Conservation (phyloP, 495 filamentous ascomycete genomes). For the Parachaetomium inaequale region DNA sequence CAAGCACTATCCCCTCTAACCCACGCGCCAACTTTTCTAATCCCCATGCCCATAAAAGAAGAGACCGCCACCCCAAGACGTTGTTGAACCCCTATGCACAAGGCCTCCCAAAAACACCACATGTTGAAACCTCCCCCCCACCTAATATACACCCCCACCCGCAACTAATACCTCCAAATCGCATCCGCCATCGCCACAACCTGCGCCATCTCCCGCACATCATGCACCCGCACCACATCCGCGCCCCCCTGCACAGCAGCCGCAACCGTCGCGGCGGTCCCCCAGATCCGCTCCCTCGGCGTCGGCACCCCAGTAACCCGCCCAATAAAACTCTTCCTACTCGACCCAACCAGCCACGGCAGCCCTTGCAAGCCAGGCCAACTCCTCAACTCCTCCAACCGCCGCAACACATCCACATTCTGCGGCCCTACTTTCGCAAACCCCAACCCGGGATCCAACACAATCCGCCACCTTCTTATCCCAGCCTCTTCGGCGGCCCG, state of each 20-base stretch:
- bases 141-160: neutral
- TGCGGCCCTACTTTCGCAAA: conserved; percentile 82
- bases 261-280: conserved; percentile 84
- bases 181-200: conserved; percentile 89
- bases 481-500: conserved; percentile 76
- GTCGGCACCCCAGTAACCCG: conserved; percentile 67
- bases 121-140: conserved; percentile 1
- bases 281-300: conserved; percentile 64
- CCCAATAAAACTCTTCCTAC: conserved; percentile 88
- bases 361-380: conserved; percentile 64
- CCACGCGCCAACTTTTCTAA: neutral
- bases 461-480: conserved; percentile 85
- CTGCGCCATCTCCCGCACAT: conserved; percentile 84
- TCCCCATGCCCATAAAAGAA: neutral
- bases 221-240: conserved; percentile 93
- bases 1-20: too few relatives aligned
- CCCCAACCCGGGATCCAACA: conserved; percentile 90
- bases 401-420: conserved; percentile 74
- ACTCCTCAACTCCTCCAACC: conserved; percentile 58
- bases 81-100: conserved; percentile 7
- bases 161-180: conserved; percentile 59
- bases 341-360: conserved; percentile 87
- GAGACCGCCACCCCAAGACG: neutral
- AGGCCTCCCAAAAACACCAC: neutral
- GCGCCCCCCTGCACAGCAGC: conserved; percentile 88